These are phyloP conservation scores for Astraeus odoratus DNA, from an alignment of 768 basidiomycete species.

Conservation along the genomic window DNA sequence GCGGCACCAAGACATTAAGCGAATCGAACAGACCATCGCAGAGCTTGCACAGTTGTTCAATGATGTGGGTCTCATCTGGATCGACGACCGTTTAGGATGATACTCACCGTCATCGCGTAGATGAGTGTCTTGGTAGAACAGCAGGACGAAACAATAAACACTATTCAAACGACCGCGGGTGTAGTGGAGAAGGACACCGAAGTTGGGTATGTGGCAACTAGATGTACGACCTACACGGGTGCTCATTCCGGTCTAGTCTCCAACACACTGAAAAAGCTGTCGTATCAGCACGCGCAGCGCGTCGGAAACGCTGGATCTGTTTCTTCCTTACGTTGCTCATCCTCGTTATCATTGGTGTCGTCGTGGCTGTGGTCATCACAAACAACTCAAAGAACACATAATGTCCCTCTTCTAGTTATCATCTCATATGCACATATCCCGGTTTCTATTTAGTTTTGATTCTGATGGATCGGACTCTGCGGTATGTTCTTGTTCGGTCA, in stretches of 20 bases:
- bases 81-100: not conserved
- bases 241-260: conserved; percentile 40
- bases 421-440: not conserved
- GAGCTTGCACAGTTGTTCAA: conserved; percentile 95
- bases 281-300: conserved; percentile 75
- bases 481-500: not conserved
- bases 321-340: conserved; percentile 68
- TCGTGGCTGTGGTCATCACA: conserved; percentile 51
- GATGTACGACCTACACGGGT: not conserved
- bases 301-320: conserved; percentile 97
- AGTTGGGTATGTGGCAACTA: conserved; percentile 51
- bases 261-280: conserved; percentile 85
- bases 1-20: conserved; percentile 91
- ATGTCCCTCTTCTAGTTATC: not conserved
- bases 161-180: conserved; percentile 72
- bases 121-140: conserved; percentile 95
- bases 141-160: conserved; percentile 83
- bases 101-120: conserved; percentile 30
- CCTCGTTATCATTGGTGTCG: conserved; percentile 57
- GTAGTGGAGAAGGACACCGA: conserved; percentile 79
- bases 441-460: not conserved
- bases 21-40: conserved; percentile 87
- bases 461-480: not conserved
- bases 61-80: conserved; percentile 50
- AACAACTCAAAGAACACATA: conserved; percentile 33